Percentiles rank a stretch among this genome's conserved stretches.
These are phyloP conservation scores for Chalciporus pseudorubinellus DNA, from an alignment of 768 basidiomycete genomes.

Conservation along the genomic window DNA sequence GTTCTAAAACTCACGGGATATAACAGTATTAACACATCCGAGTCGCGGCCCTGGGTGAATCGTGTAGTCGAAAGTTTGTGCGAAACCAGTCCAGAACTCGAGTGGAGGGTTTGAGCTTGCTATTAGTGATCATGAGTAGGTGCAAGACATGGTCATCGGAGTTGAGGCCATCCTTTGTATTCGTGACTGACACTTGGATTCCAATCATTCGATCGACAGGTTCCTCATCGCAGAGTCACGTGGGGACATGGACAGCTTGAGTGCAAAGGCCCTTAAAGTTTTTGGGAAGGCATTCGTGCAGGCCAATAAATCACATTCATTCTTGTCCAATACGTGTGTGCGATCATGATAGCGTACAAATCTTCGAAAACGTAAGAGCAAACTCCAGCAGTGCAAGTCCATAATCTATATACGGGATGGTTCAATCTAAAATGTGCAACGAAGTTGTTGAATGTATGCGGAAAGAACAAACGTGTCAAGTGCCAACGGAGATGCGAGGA, in stretches of 20 bases:
- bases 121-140: too few species aligned
- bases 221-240: too few species aligned
- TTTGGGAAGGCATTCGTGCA: too few species aligned
- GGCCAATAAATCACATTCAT: conserved; percentile 17
- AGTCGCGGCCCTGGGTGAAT: too few species aligned
- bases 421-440: conserved; percentile 23
- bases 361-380: conserved; percentile 10
- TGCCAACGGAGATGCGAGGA: not conserved
- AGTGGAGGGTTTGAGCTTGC: not conserved
- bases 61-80: conserved; percentile 17
- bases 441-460: conserved; percentile 8
- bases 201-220: too few species aligned
- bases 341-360: conserved; percentile 28
- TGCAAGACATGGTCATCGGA: not conserved
- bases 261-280: too few species aligned
- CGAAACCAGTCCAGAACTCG: conserved; percentile 15
- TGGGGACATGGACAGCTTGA: too few species aligned
- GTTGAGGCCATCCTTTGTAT: too few species aligned
- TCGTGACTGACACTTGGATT: too few species aligned
- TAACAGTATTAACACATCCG: too few species aligned
- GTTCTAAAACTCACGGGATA: conserved; percentile 7
- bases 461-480: conserved; percentile 1
- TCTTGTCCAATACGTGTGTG: conserved; percentile 3
- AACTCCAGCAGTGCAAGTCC: conserved; percentile 28
- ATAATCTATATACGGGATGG: conserved; percentile 28